Base-by-base conservation (phyloP, 441 rosid species). In the Arabidopsis hybrid region DNA sequence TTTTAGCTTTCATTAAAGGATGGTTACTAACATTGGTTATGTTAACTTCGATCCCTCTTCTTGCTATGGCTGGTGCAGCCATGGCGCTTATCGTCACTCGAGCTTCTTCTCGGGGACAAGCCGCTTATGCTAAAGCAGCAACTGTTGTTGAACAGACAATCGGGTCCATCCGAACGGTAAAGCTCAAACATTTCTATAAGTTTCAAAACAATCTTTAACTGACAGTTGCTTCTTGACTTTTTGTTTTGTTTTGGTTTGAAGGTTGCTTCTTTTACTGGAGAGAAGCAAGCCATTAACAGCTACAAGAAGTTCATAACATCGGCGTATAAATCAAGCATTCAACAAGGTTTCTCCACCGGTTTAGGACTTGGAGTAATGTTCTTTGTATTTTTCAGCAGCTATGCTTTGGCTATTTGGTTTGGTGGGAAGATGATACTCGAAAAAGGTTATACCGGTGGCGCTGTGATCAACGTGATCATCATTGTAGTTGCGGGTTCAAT, bases 211-310 rank as follows among this genome's bases (percentile, higher is more conserved):
- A 56, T 26, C 3, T 17, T 36, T 17, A 21, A 29, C 32, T 65
- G 13, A 66, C 26, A 6, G 9, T 60, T 67, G 40, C 58, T 72
- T 6, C 17, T 45, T 4, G 14, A 11, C 9, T n/a, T 40, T 7
- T 60, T 7, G 0, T 6, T 40, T 36, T 17, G 58, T 68, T 12
- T 13, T 47, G 11, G 17, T 46, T 47, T 17, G 7, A 36, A 87
- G 91, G 89, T 87, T 38, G 89, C 86, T 35, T 83, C 89, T 18
- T 84, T 82, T 49, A 83, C 88, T 2, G 86, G 88, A 43, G 81
- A 86, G 82, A 80, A 80, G 60, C 83, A 72, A 73, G 84, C 87
- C 1, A 59, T 78, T 2, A 70, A 51, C 5, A 81, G 59, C 60
- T 86, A 83, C 75, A 78, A 86, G 10, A 74, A 76, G 76, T 80